Evolutionary conservation across 129 eudicot genomes (phyloP), one percentile per base, ranked within the genome.

Genomic region (Dittrichia graveolens): DNA sequence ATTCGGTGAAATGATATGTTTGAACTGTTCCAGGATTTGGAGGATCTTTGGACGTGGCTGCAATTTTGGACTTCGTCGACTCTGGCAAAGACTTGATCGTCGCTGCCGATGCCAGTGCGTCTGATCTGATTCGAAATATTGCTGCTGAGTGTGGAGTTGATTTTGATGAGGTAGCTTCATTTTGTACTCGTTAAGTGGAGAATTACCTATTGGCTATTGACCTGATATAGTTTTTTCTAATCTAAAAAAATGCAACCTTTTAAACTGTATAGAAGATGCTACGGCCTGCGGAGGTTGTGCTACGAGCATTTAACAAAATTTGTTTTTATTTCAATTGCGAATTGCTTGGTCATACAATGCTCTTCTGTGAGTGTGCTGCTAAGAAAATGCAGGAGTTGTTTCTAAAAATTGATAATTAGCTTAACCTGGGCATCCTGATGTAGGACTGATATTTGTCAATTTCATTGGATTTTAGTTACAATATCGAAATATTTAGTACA

Each of bases 91-190:
- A 92, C 77, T 79, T 92, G 92, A 87, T 92, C 62, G 75, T 92
- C 58, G 92, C 95, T 4, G 96, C 94, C 3, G 98, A 92, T 89
- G 82, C 80, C 13, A 83, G 62, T 71, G 91, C 96, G 12, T 92
- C 98, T 31, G 96, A 92, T 85, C 78, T 85, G 84, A 92, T 92
- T 66, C 88, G 98, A 68, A 88, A 82, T 55, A 84, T 92, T 67
- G 98, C 95, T 3, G 83, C 89, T 14, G 98, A 92, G 75, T 86
- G 96, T 55, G 98, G 96, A 24, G 95, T 87, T 38, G 92, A 89
- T 80, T 92, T 92, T 46, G 98, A 92, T 75, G 98, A 92, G 85
- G 98, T 83, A 47, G 39, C 9, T 37, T 42, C 11, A 18, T 54
- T 10, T 42, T 49, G 35, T 15, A 15, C n/a, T 53, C 16, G 43